Evolutionary conservation across 2,329 filamentous ascomycete species (phyloP).

Genomic region (Hymenoscyphus salicellus): DNA sequence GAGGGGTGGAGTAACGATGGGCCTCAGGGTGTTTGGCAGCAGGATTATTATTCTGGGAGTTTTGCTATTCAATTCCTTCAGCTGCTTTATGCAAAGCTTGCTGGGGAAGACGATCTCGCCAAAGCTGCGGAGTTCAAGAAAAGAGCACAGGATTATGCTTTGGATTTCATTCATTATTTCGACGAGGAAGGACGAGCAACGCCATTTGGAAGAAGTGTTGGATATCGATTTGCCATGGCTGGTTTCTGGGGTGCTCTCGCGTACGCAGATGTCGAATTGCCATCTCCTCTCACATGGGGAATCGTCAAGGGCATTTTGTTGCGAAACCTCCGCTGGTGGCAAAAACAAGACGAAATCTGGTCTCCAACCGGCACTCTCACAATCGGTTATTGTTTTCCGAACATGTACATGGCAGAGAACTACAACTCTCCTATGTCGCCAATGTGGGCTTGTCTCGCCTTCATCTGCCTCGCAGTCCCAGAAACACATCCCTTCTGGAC

Average conservation of each 20-base stretch:
- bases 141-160: slow-evolving; percentile 62
- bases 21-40: slow-evolving; percentile 73
- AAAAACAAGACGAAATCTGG: slow-evolving; percentile 71
- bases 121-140: slow-evolving; percentile 67
- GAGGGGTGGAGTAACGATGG: slow-evolving; percentile 82
- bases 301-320: slow-evolving; percentile 74
- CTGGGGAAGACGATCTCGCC: slow-evolving; percentile 61
- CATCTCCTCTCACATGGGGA: slow-evolving; percentile 70
- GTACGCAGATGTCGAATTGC: slow-evolving; percentile 71
- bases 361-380: slow-evolving; percentile 70
- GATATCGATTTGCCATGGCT: slow-evolving; percentile 83
- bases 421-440: slow-evolving; percentile 72
- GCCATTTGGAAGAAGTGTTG: slow-evolving; percentile 74
- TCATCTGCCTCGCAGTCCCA: slow-evolving; percentile 69
- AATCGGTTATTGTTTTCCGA: slow-evolving; percentile 73
- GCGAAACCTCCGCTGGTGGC: slow-evolving; percentile 76
- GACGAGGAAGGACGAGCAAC: slow-evolving; percentile 69
- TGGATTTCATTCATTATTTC: slow-evolving; percentile 74
- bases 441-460: slow-evolving; percentile 78
- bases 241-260: slow-evolving; percentile 78
- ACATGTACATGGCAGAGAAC: slow-evolving; percentile 78
- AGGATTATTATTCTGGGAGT: slow-evolving; percentile 81
- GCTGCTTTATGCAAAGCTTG: slow-evolving; percentile 71
- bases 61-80: slow-evolving; percentile 81
- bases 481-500: slow-evolving; percentile 73